Evolutionary conservation across 257 asterid genomes (phyloP).

Genomic region (Solanum sejunctum): DNA sequence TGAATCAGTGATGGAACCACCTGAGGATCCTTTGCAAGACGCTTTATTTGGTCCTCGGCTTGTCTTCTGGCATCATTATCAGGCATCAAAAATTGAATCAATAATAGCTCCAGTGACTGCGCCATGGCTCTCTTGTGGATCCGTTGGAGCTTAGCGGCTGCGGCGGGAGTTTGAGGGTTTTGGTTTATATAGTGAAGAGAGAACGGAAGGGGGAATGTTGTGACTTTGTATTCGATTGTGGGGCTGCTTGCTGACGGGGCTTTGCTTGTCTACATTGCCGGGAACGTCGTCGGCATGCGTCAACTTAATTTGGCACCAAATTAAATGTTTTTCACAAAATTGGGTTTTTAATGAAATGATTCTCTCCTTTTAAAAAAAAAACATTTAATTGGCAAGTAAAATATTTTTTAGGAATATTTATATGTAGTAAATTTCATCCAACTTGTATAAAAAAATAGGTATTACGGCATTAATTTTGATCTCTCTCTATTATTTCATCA

Average conservation of each 20-base stretch:
- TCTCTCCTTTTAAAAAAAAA: neutral
- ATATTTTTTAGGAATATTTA: neutral
- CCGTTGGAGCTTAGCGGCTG: neutral
- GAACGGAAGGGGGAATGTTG: neutral
- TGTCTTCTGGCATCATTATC: slow-evolving; percentile 97
- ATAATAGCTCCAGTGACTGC: slow-evolving; percentile 81
- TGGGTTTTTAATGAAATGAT: neutral
- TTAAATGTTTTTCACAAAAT: neutral
- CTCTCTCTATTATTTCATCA: neutral
- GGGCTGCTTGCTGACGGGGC: slow-evolving; percentile 16
- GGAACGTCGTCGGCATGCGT: neutral
- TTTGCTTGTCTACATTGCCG: slow-evolving; percentile 10
- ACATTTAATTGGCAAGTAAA: neutral
- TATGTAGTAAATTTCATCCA: neutral
- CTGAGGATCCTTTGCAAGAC: slow-evolving; percentile 91
- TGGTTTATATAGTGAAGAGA: neutral
- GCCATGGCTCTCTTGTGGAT: slow-evolving; percentile 35
- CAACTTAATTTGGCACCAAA: neutral
- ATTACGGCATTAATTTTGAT: neutral
- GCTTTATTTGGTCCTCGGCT: slow-evolving; percentile 98
- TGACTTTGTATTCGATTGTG: neutral
- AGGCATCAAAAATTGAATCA: slow-evolving; percentile 93
- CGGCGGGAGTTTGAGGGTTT: slow-evolving; percentile 9
- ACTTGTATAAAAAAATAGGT: too few species aligned
- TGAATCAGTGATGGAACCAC: slow-evolving; percentile 88